phyloP scores from a whole-genome alignment of 2,329 filamentous ascomycete genomes.

The Fusarium tuaranense region DNA sequence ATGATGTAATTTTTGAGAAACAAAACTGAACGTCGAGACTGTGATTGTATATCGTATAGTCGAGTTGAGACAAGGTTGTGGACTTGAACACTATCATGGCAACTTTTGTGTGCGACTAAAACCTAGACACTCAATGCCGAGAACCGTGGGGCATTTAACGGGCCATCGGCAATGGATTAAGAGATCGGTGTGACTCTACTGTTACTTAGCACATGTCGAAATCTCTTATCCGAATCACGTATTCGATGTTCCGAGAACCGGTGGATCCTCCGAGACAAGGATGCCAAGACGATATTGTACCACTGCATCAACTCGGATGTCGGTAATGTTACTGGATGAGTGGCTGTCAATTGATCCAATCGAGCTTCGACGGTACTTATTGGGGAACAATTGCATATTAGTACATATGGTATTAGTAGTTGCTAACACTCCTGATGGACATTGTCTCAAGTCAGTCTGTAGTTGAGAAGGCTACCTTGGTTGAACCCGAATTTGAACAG shows the following conservation, averaged over 20 bases:
- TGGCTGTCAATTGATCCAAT: not conserved
- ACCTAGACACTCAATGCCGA: not conserved
- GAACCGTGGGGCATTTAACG: conserved; percentile 5
- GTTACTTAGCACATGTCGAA: conserved; percentile 24
- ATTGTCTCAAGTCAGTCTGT: not conserved
- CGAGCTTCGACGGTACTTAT: not conserved
- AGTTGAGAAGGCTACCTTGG: not conserved
- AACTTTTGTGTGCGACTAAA: conserved; percentile 7
- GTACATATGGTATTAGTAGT: not conserved
- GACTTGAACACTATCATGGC: not conserved
- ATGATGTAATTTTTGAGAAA: not conserved
- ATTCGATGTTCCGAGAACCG: conserved; percentile 11
- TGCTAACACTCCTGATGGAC: not conserved
- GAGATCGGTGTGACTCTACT: conserved; percentile 13
- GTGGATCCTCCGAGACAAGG: conserved; percentile 11
- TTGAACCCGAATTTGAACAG: not conserved
- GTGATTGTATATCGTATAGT: not conserved
- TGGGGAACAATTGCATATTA: not conserved
- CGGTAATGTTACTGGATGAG: not conserved
- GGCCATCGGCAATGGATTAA: conserved; percentile 20
- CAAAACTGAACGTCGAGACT: not conserved
- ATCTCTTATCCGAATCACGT: conserved; percentile 32
- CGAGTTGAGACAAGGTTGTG: not conserved
- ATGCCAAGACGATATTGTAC: not conserved
- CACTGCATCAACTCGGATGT: not conserved